These are phyloP conservation scores for Hsuehochloa calcarea DNA, from an alignment of 176 grass and related monocot species.

Conservation along the genomic window DNA sequence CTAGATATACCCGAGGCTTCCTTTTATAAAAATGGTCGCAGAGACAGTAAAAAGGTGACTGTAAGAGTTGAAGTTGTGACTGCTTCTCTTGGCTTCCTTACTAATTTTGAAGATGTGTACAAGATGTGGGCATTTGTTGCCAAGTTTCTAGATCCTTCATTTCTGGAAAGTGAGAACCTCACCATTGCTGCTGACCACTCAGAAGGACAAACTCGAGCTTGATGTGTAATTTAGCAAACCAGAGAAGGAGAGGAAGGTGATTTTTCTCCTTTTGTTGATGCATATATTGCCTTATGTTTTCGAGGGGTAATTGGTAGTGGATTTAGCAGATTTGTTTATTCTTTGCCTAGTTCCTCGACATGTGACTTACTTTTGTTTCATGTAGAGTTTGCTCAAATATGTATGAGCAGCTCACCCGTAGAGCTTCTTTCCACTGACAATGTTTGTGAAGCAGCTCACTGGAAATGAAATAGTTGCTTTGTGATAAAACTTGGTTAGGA, in stretches of 20 bases:
- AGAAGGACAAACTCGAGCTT: slow-evolving; percentile 56
- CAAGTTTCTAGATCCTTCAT: slow-evolving; percentile 82
- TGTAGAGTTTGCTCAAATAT: slow-evolving; percentile 68
- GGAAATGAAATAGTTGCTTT: slow-evolving; percentile 59
- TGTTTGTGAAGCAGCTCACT: slow-evolving; percentile 67
- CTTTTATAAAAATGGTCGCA: slow-evolving; percentile 53
- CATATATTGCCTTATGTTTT: slow-evolving; percentile 22
- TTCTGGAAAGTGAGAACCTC: slow-evolving; percentile 65
- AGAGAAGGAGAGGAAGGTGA: slow-evolving; percentile 39
- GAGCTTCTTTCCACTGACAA: slow-evolving; percentile 64
- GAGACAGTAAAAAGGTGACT: slow-evolving; percentile 64
- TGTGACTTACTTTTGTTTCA: slow-evolving; percentile 58
- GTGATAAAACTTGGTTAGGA: slow-evolving; percentile 24
- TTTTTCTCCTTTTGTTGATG: slow-evolving; percentile 44
- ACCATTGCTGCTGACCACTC: slow-evolving; percentile 41
- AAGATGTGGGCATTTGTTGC: slow-evolving; percentile 97
- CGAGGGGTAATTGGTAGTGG: slow-evolving; percentile 45
- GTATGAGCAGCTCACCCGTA: slow-evolving; percentile 49
- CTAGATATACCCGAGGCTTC: slow-evolving; percentile 53
- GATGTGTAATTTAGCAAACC: slow-evolving; percentile 43
- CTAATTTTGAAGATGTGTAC: slow-evolving; percentile 99
- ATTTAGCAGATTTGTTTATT: slow-evolving; percentile 79
- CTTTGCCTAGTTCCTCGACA: slow-evolving; percentile 57
- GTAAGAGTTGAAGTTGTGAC: slow-evolving; percentile 91
- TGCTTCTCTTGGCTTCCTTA: slow-evolving; percentile 92